phyloP scores from a whole-genome alignment of 2,329 filamentous ascomycete species.

The Plectosphaerella sp. region DNA sequence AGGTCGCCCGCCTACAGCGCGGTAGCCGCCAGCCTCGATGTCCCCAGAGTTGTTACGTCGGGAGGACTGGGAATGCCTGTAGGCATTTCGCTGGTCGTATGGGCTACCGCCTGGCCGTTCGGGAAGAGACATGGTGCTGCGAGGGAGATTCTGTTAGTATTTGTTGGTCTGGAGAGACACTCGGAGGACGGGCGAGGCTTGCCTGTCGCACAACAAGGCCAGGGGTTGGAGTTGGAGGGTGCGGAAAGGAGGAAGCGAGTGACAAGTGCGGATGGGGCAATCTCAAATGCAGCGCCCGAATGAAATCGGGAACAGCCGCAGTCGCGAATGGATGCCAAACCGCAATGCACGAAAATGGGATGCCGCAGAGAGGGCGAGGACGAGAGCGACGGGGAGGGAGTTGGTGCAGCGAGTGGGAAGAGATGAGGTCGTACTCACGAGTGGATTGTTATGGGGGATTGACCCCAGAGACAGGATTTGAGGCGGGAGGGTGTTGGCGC shows the following conservation, averaged over 20 bases:
- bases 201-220: slow-evolving; percentile 1
- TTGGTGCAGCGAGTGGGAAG: slow-evolving; percentile 2
- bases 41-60: slow-evolving; percentile 64
- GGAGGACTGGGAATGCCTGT: slow-evolving; percentile 64
- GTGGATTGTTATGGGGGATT: slow-evolving; percentile 12
- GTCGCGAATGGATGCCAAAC: not conserved
- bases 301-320: not conserved
- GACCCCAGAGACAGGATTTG: slow-evolving; percentile 9
- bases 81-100: slow-evolving; percentile 58
- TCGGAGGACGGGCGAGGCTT: not conserved
- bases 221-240: slow-evolving; percentile 3
- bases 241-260: slow-evolving; percentile 2
- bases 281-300: not conserved
- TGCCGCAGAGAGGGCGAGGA: slow-evolving; percentile 1
- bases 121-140: slow-evolving; percentile 56
- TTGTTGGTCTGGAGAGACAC: not conserved
- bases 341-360: not conserved
- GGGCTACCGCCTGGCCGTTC: slow-evolving; percentile 60
- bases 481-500: slow-evolving; percentile 6
- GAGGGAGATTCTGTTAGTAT: slow-evolving; percentile 9
- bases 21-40: slow-evolving; percentile 60
- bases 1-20: slow-evolving; percentile 33
- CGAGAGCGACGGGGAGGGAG: slow-evolving; percentile 1
- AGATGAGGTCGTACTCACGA: slow-evolving; percentile 11
- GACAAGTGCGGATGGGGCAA: not conserved